A percentile compares a stretch with the other conserved stretches of the same genome.
Evolutionary conservation across 108 stramenopile genomes (phyloP).

Genomic region (Skeletonema menzelii): DNA sequence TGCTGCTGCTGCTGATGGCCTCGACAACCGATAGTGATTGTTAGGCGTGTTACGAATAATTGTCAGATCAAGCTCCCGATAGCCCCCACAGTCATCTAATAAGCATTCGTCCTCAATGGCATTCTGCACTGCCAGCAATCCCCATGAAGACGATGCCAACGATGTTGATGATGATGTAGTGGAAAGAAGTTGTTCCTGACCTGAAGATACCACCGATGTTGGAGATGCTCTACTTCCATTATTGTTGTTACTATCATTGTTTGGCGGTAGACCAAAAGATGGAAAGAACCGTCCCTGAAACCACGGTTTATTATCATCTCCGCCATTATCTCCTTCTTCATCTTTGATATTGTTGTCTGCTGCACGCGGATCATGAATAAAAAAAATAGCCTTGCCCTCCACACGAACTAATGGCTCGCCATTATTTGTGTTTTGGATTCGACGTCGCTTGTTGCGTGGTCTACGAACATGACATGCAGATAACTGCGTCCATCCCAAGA

Average conservation of each 20-base stretch:
- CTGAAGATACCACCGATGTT: constrained; percentile 3
- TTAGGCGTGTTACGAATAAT: constrained; percentile 22
- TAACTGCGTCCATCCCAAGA: constrained; percentile 35
- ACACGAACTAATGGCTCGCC: constrained; percentile 1
- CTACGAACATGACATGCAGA: constrained; percentile 10
- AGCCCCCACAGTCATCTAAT: constrained; percentile 70
- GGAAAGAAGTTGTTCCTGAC: not conserved
- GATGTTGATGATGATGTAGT: not conserved
- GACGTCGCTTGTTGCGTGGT: not conserved
- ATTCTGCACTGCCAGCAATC: constrained; percentile 63
- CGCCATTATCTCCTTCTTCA: not conserved
- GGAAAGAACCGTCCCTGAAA: constrained; percentile 78
- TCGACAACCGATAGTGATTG: not conserved
- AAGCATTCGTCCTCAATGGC: constrained; percentile 76
- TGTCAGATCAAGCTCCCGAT: constrained; percentile 63
- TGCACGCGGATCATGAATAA: constrained; percentile 42
- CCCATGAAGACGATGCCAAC: constrained; percentile 50
- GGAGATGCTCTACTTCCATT: not conserved
- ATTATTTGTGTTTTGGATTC: not conserved
- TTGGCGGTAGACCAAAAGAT: not conserved
- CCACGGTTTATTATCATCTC: constrained; percentile 34
- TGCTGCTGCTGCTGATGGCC: not conserved
- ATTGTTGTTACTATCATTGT: not conserved
- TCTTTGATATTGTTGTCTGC: not conserved
- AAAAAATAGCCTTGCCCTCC: constrained; percentile 61